Percentiles rank a stretch among this genome's conserved stretches.
These are phyloP conservation scores for Hericium alpestre DNA, from an alignment of 768 basidiomycete species.

Conservation along the genomic window DNA sequence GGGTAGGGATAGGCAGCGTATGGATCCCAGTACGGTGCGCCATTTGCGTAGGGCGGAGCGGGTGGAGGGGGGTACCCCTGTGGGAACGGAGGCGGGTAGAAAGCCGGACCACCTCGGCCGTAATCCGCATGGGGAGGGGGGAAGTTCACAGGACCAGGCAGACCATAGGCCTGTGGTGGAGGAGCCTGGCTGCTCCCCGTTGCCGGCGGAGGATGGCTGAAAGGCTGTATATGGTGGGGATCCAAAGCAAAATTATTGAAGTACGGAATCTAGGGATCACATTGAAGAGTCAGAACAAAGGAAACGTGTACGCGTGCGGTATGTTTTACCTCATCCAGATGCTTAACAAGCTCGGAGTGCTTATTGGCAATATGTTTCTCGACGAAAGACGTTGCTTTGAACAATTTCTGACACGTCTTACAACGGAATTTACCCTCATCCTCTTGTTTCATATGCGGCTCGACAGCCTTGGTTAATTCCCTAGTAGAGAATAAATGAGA, in stretches of 20 bases:
- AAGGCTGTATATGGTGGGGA: slow-evolving; percentile 84
- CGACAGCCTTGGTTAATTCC: slow-evolving; percentile 70
- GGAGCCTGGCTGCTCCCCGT: slow-evolving; percentile 61
- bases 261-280: slow-evolving; percentile 54
- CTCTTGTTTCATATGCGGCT: slow-evolving; percentile 83
- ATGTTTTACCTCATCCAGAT: slow-evolving; percentile 64
- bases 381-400: slow-evolving; percentile 94
- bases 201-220: slow-evolving; percentile 63
- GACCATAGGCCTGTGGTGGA: slow-evolving; percentile 78
- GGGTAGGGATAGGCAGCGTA: slow-evolving; percentile 24
- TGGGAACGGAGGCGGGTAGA: slow-evolving; percentile 31
- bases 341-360: slow-evolving; percentile 76
- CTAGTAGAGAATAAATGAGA: slow-evolving; percentile 30
- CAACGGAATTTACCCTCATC: slow-evolving; percentile 96
- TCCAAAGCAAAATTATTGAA: slow-evolving; percentile 97
- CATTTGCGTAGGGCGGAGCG: slow-evolving; percentile 27
- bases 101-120: slow-evolving; percentile 15
- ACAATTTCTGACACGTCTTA: slow-evolving; percentile 92
- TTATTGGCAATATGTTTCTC: slow-evolving; percentile 97
- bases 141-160: slow-evolving; percentile 45
- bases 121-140: slow-evolving; percentile 19
- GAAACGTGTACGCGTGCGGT: slow-evolving; percentile 13
- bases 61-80: slow-evolving; percentile 27
- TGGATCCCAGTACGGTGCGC: slow-evolving; percentile 33
- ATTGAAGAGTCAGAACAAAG: slow-evolving; percentile 1